phyloP scores from a whole-genome alignment of 2,329 filamentous ascomycete genomes.

The Sporothrix brunneoviolacea region DNA sequence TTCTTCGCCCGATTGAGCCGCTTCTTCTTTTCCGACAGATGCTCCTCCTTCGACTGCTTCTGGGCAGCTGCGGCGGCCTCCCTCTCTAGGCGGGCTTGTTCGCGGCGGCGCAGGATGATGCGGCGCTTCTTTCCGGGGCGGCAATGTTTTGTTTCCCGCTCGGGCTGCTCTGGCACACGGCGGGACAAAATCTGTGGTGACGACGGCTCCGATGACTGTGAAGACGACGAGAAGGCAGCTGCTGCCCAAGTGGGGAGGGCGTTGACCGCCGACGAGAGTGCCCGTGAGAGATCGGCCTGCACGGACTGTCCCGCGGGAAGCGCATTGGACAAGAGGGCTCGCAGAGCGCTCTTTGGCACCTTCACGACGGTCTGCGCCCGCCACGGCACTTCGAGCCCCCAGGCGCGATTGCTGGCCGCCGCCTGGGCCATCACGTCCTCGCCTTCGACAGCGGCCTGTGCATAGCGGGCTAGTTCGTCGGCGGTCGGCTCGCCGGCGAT shows the following conservation, averaged over 20 bases:
- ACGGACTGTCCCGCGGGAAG: not conserved
- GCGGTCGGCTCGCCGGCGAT: slow-evolving; percentile 34
- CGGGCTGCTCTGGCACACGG: too few species aligned
- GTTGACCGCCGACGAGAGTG: slow-evolving; percentile 10
- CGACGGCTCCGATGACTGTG: slow-evolving; percentile 6
- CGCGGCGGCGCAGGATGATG: slow-evolving; percentile 42
- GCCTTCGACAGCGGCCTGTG: slow-evolving; percentile 42
- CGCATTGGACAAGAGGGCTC: slow-evolving; percentile 15
- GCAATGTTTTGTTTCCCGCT: slow-evolving; percentile 30
- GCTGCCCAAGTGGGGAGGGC: slow-evolving; percentile 13
- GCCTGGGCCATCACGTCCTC: slow-evolving; percentile 38
- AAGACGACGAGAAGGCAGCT: too few species aligned
- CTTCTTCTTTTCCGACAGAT: slow-evolving; percentile 55
- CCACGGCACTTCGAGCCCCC: slow-evolving; percentile 58
- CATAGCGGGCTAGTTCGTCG: slow-evolving; percentile 34
- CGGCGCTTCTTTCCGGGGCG: slow-evolving; percentile 54
- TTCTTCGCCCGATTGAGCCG: slow-evolving; percentile 55
- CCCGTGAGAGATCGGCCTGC: not conserved
- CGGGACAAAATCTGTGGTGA: too few species aligned
- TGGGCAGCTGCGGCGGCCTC: slow-evolving; percentile 34
- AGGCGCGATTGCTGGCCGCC: slow-evolving; percentile 37
- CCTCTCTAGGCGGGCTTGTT: slow-evolving; percentile 35
- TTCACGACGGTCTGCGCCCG: slow-evolving; percentile 40
- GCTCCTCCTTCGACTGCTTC: slow-evolving; percentile 45
- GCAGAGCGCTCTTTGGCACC: slow-evolving; percentile 21